These are phyloP conservation scores for Neurospora sublineolata DNA, from an alignment of 495 filamentous ascomycete species.

Conservation along the genomic window DNA sequence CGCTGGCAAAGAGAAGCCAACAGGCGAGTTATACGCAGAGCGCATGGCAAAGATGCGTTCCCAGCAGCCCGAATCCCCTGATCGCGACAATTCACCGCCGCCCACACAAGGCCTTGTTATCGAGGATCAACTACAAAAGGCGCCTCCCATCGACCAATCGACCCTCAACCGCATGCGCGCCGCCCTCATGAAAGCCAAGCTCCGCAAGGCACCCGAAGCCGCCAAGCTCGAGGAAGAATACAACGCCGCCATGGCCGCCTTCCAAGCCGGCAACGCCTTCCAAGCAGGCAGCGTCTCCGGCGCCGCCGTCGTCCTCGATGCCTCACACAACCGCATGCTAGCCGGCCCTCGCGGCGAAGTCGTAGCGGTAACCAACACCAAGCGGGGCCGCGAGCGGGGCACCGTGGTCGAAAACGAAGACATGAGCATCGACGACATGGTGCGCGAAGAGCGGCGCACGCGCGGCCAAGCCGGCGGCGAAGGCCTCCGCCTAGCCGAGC, in stretches of 20 bases:
- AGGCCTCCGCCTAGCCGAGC: constrained; percentile 70
- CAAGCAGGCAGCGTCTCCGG: background rate
- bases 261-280: constrained; percentile 33
- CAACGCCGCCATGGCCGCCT: constrained; percentile 56
- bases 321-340: constrained; percentile 82
- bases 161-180: constrained; percentile 82
- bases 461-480: constrained; percentile 71
- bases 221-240: constrained; percentile 77
- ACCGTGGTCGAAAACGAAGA: constrained; percentile 82
- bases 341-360: constrained; percentile 66
- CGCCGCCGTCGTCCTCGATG: constrained; percentile 67
- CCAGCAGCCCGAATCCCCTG: background rate
- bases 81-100: constrained; percentile 3
- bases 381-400: constrained; percentile 68
- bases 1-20: constrained; percentile 77
- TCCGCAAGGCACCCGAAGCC: constrained; percentile 61
- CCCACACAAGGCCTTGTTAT: constrained; percentile 34
- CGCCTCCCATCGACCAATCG: constrained; percentile 54
- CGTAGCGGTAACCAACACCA: constrained; percentile 54
- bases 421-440: constrained; percentile 94
- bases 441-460: constrained; percentile 79
- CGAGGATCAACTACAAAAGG: constrained; percentile 30
- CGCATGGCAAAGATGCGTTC: constrained; percentile 26
- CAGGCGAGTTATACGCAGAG: constrained; percentile 75
- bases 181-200: constrained; percentile 85